A percentile compares a stretch with the other conserved stretches of the same genome.
Conservation (phyloP, 805 yeast species). For the Candida rishiriensis region DNA sequence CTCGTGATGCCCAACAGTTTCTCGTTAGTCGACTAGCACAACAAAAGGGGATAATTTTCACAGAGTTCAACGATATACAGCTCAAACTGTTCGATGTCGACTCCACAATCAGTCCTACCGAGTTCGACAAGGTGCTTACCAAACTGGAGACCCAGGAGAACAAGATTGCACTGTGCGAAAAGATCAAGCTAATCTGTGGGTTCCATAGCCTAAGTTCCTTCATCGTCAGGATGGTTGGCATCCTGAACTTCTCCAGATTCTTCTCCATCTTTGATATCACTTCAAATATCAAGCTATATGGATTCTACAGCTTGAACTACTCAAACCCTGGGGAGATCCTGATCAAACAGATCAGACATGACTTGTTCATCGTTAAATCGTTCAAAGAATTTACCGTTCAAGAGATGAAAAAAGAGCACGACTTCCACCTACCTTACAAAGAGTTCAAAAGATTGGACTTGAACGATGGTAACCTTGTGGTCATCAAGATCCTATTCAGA, state of each 20-base stretch:
- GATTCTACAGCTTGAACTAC: slow-evolving; percentile 25
- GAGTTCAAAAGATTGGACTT: slow-evolving; percentile 27
- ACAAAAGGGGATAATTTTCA: slow-evolving; percentile 25
- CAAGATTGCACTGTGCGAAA: slow-evolving; percentile 22
- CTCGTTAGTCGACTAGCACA: slow-evolving; percentile 5
- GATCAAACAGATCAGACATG: slow-evolving; percentile 28
- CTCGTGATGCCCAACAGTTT: background rate
- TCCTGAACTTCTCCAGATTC: slow-evolving; percentile 22
- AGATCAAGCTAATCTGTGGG: slow-evolving; percentile 25
- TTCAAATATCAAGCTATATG: slow-evolving; percentile 28
- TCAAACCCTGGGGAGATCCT: slow-evolving; percentile 27
- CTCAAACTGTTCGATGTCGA: slow-evolving; percentile 27
- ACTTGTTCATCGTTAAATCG: slow-evolving; percentile 26
- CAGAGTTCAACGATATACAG: slow-evolving; percentile 24
- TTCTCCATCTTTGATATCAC: slow-evolving; percentile 29
- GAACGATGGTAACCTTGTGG: slow-evolving; percentile 27
- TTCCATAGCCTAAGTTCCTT: slow-evolving; percentile 20
- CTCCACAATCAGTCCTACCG: slow-evolving; percentile 19
- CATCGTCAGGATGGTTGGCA: slow-evolving; percentile 19
- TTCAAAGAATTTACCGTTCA: slow-evolving; percentile 27
- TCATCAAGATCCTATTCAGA: slow-evolving; percentile 27
- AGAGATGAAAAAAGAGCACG: slow-evolving; percentile 30
- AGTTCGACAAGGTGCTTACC: slow-evolving; percentile 17
- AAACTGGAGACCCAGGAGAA: slow-evolving; percentile 11
- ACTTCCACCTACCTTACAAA: slow-evolving; percentile 29